phyloP scores from a whole-genome alignment of 371 early-diverging fungal genomes.

The Cladochytrium tenue region DNA sequence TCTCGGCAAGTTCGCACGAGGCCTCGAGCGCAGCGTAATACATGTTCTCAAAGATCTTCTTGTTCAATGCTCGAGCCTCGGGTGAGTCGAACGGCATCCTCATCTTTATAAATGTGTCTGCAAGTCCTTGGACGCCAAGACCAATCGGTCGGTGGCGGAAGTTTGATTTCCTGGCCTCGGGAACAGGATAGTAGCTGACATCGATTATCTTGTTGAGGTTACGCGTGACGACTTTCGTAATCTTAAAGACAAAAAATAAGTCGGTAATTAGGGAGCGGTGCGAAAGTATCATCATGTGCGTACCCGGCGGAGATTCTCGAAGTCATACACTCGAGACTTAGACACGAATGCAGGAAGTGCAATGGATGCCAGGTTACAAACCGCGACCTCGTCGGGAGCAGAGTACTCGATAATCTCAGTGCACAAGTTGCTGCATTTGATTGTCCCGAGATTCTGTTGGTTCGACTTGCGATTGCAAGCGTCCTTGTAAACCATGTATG shows the following conservation, averaged over 20 bases:
- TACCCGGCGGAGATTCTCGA: constrained; percentile 70
- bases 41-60: constrained; percentile 95
- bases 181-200: constrained; percentile 95
- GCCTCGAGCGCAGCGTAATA: constrained; percentile 97
- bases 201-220: constrained; percentile 99
- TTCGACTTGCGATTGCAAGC: constrained; percentile 96
- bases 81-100: constrained; percentile 94
- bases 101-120: constrained; percentile 96
- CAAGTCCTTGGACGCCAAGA: constrained; percentile 98
- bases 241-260: constrained; percentile 30
- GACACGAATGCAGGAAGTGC: constrained; percentile 89
- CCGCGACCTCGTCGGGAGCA: constrained; percentile 95
- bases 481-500: constrained; percentile 99
- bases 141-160: constrained; percentile 97
- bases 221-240: constrained; percentile 83
- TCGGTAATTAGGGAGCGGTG: background rate
- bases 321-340: constrained; percentile 68
- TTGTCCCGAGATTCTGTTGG: constrained; percentile 95
- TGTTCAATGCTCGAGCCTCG: constrained; percentile 89
- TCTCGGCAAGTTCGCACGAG: constrained; percentile 88
- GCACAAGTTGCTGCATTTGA: constrained; percentile 78
- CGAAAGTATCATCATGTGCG: background rate
- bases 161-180: constrained; percentile 88
- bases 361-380: constrained; percentile 98
- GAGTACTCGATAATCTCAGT: constrained; percentile 97